A percentile compares a stretch with the other conserved stretches of the same genome.
Evolutionary conservation across 129 eudicot species (phyloP).

Genomic region (Mikania micrantha): DNA sequence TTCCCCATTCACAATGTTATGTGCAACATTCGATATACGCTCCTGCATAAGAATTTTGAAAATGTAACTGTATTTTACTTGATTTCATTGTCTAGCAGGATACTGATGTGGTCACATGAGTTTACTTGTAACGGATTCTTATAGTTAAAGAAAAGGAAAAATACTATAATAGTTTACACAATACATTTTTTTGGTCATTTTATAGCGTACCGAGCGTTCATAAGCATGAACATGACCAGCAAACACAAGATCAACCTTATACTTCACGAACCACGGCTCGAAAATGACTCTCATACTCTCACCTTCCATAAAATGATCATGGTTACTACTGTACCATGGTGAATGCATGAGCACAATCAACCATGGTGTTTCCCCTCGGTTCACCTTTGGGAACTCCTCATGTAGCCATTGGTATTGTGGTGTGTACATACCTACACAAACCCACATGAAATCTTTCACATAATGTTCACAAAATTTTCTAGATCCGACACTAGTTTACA

Average conservation of each 20-base stretch:
- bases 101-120: too few species aligned
- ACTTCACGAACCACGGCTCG: conserved; percentile 52
- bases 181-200: too few species aligned
- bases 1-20: conserved; percentile 42
- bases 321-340: conserved; percentile 60
- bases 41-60: conserved; percentile 17
- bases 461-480: too few species aligned
- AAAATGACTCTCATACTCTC: conserved; percentile 56
- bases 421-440: conserved; percentile 40
- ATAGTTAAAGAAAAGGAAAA: too few species aligned
- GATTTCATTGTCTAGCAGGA: too few species aligned
- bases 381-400: conserved; percentile 44
- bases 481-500: too few species aligned
- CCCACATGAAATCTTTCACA: too few species aligned
- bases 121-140: too few species aligned
- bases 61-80: too few species aligned
- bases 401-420: conserved; percentile 53
- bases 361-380: conserved; percentile 61
- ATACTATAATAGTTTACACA: too few species aligned
- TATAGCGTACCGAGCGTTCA: conserved; percentile 48
- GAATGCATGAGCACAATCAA: conserved; percentile 53
- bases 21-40: conserved; percentile 47
- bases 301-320: conserved; percentile 57
- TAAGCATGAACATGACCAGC: conserved; percentile 71
- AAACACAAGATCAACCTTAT: conserved; percentile 55